Evolutionary conservation across 2,329 filamentous ascomycete species (phyloP), one percentile per base, ranked within the genome.

Genomic region (Penicillium italicum): DNA sequence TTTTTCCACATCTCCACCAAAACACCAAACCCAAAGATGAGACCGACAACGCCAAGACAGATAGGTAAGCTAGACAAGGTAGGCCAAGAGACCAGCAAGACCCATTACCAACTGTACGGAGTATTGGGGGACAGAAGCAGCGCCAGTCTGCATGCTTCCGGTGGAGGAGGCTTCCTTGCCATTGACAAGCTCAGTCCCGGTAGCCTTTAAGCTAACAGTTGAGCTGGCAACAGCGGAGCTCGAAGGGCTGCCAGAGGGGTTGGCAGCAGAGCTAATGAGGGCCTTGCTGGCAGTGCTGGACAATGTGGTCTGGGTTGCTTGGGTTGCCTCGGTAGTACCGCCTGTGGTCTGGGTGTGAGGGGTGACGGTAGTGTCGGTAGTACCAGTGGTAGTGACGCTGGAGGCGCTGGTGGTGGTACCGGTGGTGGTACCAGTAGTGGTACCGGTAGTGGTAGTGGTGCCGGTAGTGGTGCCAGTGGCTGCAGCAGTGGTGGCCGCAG

Each of bases 251-350:
- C 52, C 58, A 14, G 55, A 55, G 14, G 51, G 26, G 20, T 6
- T 28, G 4, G 47, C 59, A 34, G 62, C 64, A 33, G 69, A 69
- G 40, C 66, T 65, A 44, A 66, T 68, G 33, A 70, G 65, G 48
- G 88, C 77, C 33, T 85, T 84, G 50, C 88, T 70, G 41, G 85
- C 83, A 8, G 85, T 85, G 26, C 85, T 85, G 46, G 87, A 69
- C 42, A 26, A 45, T n/a, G 53, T 58, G 42, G 60, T 54, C 18
- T 59, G 47, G 22, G 59, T 63, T 38, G 62, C 51, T 16, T 50
- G 47, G 9, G 46, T 47, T 26, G 33, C 2, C n/a, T 40, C 18
- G n/a, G 45, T 37, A 10, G 20, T 33, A 11, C 12, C n/a, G 2
- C 9, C 31, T n/a, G 22, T 34, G 8, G 11, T 14, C 10, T 34